phyloP scores from a whole-genome alignment of 2,329 filamentous ascomycete species.

The Phialocephala subalpina region DNA sequence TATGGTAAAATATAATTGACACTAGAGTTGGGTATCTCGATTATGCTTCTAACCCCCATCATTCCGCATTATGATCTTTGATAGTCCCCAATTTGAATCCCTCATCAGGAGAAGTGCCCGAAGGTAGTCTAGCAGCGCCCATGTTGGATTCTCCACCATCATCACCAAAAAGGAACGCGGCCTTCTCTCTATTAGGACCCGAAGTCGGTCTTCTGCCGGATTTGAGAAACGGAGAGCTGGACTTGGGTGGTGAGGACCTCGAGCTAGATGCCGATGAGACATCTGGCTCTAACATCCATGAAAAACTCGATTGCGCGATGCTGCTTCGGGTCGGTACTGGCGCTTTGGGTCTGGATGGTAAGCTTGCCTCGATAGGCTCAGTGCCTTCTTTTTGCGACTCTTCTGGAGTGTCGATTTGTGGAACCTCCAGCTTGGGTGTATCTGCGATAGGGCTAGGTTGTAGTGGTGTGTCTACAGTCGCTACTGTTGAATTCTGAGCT shows the following conservation, averaged over 20 bases:
- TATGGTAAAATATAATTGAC: neutral
- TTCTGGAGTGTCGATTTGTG: constrained; percentile 11
- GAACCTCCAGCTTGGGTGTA: constrained; percentile 3
- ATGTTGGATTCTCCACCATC: constrained; percentile 35
- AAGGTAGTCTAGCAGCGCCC: constrained; percentile 25
- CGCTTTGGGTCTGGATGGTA: constrained; percentile 41
- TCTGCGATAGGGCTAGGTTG: constrained; percentile 14
- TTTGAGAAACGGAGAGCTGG: constrained; percentile 41
- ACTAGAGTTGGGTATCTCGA: constrained; percentile 4
- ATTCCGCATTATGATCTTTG: constrained; percentile 33
- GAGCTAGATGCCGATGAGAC: constrained; percentile 27
- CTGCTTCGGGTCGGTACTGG: constrained; percentile 69
- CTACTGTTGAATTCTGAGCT: constrained; percentile 8
- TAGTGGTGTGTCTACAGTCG: constrained; percentile 3
- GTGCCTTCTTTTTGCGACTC: neutral
- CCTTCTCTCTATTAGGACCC: constrained; percentile 41
- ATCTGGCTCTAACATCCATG: constrained; percentile 75
- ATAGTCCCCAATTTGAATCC: constrained; percentile 41
- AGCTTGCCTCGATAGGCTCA: constrained; percentile 14
- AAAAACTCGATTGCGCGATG: constrained; percentile 78
- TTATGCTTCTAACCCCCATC: neutral
- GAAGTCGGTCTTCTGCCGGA: constrained; percentile 37
- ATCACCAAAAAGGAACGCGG: constrained; percentile 46
- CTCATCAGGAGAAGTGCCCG: constrained; percentile 36
- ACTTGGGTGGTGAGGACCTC: constrained; percentile 37